Percentiles rank a stretch among this genome's conserved stretches.
phyloP scores from a whole-genome alignment of 805 yeast species.

The Saccharomyces kudriavzevii region DNA sequence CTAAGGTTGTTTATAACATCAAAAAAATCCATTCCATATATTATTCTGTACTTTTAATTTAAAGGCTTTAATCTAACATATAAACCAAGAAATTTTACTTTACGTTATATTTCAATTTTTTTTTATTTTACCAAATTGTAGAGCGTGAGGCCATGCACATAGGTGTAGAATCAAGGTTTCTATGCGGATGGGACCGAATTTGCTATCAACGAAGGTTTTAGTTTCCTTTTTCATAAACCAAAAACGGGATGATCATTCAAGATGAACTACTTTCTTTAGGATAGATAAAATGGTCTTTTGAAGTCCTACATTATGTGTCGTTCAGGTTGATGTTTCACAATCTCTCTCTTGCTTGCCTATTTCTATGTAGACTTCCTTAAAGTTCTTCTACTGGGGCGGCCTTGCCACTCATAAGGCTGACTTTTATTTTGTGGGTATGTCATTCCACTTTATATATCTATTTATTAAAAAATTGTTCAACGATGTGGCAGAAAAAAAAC shows the following conservation, averaged over 20 bases:
- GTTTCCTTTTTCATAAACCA: conserved; percentile 80
- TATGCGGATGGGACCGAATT: background rate
- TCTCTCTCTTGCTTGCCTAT: background rate
- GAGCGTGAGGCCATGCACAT: conserved; percentile 80
- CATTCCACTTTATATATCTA: too few species aligned
- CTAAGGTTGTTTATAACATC: conserved; percentile 16
- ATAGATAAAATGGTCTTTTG: conserved; percentile 60
- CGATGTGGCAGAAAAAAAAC: too few species aligned
- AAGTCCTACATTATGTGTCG: conserved; percentile 24
- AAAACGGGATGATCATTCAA: conserved; percentile 72
- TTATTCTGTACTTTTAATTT: conserved; percentile 26
- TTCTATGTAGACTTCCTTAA: background rate
- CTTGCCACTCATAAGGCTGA: background rate
- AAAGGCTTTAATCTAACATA: conserved; percentile 19
- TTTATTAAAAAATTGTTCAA: too few species aligned
- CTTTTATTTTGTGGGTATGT: too few species aligned
- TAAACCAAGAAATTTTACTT: conserved; percentile 8
- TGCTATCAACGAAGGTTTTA: conserved; percentile 42
- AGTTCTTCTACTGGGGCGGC: too few species aligned
- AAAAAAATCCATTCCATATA: conserved; percentile 16
- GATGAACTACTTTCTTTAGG: conserved; percentile 25
- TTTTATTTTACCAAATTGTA: background rate
- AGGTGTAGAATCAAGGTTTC: conserved; percentile 40
- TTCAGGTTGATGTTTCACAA: background rate
- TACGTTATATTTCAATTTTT: background rate